Base-by-base conservation (phyloP, 768 basidiomycete genomes). In the Saitozyma sp. region DNA sequence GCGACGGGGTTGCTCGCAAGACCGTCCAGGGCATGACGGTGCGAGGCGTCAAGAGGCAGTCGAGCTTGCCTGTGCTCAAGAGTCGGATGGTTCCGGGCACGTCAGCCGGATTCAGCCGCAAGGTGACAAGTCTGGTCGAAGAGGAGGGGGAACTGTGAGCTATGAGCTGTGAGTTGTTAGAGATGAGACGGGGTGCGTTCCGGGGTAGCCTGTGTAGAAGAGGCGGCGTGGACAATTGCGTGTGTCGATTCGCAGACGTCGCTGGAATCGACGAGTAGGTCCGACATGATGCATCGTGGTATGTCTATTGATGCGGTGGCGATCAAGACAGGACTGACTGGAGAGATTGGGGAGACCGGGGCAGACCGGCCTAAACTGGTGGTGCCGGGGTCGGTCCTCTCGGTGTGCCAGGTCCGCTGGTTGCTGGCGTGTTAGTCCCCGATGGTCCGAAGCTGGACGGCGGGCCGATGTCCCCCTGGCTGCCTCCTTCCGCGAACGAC, bases 401-500 rank as follows among this genome's bases (percentile, higher is more conserved):
- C 8, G 62, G 65, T 16, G 64, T 62, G 8, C 45, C 50, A 11
- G 61, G n/a, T 5, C 51, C 43, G 3, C 50, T 54, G 3, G 53
- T 14, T 1, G 50, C 57, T 10, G 74, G 74, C 2, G 74, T 75
- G 46, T 68, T 69, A 10, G 67, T 49, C 17, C 66, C 69, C 5
- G 63, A 65, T 13, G 74, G 74, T 17, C 71, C 74, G 52, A 67
- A 76, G 16, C 70, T 50, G 8, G 58, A 59, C 3, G 73, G 70
- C 8, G 71, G 56, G 1, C 70, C 71, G 8, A 79, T 67, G 58
- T 79, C 77, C 16, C 76, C 77, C 19, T 75, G 29, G 3, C 52
- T 45, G 13, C 77, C 77, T n/a, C 61, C 74, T 8, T 59, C 53
- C 14, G 66, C 74, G 59, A 79, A 79, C 0, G 75, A 75, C 9